phyloP scores from a whole-genome alignment of 116 monocot genomes.

The Posidonia oceanica region DNA sequence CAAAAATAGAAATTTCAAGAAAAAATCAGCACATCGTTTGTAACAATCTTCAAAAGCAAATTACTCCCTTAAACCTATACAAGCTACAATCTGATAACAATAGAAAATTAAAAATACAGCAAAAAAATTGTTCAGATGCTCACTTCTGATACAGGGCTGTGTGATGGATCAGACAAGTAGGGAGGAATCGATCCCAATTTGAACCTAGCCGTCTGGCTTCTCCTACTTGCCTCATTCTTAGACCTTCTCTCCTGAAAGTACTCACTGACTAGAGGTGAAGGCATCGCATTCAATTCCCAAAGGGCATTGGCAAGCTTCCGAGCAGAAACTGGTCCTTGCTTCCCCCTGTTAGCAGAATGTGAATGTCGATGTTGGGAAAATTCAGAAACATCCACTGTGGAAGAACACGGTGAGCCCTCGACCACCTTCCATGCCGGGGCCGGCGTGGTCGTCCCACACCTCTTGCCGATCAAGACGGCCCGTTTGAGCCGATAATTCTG shows the following conservation, averaged over 20 bases:
- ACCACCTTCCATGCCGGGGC: constrained; percentile 42
- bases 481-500: constrained; percentile 31
- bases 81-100: not conserved
- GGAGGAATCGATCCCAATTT: constrained; percentile 13
- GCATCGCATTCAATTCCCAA: constrained; percentile 39
- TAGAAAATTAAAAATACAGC: not conserved
- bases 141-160: constrained; percentile 31
- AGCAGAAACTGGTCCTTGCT: constrained; percentile 34
- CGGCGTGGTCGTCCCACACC: constrained; percentile 26
- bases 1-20: constrained; percentile 3
- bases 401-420: constrained; percentile 18
- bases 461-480: constrained; percentile 31
- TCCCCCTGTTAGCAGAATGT: not conserved
- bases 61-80: not conserved
- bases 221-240: constrained; percentile 8
- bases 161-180: constrained; percentile 29
- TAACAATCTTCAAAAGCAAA: not conserved
- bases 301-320: constrained; percentile 62
- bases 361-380: not conserved
- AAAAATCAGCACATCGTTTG: not conserved
- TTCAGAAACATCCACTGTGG: constrained; percentile 13
- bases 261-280: constrained; percentile 12
- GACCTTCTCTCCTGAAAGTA: constrained; percentile 1
- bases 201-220: not conserved
- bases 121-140: not conserved